A percentile compares a stretch with the other conserved stretches of the same genome.
Conservation (phyloP, 1,284 basidiomycete species). For the Coniophora puteana region DNA sequence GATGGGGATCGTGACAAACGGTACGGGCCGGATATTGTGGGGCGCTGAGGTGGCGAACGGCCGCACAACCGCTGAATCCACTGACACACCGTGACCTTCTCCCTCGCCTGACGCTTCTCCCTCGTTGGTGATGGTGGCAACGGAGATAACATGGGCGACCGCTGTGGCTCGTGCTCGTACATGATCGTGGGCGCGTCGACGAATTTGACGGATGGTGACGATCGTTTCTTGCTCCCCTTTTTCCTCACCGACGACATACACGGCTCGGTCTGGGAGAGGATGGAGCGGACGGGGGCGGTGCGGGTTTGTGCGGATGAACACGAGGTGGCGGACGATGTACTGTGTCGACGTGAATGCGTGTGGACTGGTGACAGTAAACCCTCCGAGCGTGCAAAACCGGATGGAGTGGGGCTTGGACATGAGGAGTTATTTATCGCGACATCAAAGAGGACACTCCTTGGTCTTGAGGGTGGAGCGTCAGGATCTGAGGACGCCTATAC, state of each 20-base stretch:
- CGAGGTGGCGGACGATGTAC: slow-evolving; percentile 28
- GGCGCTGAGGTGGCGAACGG: slow-evolving; percentile 19
- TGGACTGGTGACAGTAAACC: slow-evolving; percentile 16
- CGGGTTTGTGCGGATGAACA: slow-evolving; percentile 24
- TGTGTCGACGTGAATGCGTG: slow-evolving; percentile 23
- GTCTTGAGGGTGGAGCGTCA: slow-evolving; percentile 13
- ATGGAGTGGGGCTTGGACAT: slow-evolving; percentile 4
- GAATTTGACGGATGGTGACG: slow-evolving; percentile 41
- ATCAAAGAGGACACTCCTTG: slow-evolving; percentile 28
- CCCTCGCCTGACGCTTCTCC: slow-evolving; percentile 1
- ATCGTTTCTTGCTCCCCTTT: slow-evolving; percentile 29
- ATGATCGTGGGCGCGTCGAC: slow-evolving; percentile 36
- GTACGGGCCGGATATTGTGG: slow-evolving; percentile 28
- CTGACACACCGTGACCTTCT: slow-evolving; percentile 7
- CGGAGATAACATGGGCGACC: slow-evolving; percentile 20
- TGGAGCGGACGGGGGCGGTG: slow-evolving; percentile 22
- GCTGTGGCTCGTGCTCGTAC: slow-evolving; percentile 25
- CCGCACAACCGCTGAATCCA: slow-evolving; percentile 29
- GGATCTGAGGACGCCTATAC: too few relatives aligned
- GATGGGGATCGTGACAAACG: slow-evolving; percentile 24
- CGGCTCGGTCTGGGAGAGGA: slow-evolving; percentile 30
- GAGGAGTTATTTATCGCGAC: slow-evolving; percentile 5
- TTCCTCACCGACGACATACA: slow-evolving; percentile 30
- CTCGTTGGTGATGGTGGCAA: slow-evolving; percentile 11
- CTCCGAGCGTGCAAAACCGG: slow-evolving; percentile 17